Base-by-base conservation (phyloP, 1,284 basidiomycete species). In the Termitomyces sp. region DNA sequence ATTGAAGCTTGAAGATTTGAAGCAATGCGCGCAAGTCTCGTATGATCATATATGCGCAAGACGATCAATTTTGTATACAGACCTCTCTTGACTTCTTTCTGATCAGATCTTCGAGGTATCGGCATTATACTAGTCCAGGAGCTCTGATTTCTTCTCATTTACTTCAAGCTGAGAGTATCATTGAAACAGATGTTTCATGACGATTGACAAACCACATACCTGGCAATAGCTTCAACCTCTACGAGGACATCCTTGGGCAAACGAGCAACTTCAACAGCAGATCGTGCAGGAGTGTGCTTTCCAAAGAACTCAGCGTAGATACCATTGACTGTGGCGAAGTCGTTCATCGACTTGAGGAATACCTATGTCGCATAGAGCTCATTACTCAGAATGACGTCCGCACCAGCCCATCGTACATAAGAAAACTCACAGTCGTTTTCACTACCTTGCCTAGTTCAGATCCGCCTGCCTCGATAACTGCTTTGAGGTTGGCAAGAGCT, bases 301-400 rank as follows among this genome's bases (percentile, higher is more conserved):
- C 89, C 92, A 68, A 95, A 96, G 72, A 89, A 88, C 53, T 80
- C 76, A 44, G 80, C 80, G 69, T 94, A 94, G 51, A 89, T 74
- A 5, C 71, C 78, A 70, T 98, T 99, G 69, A 98, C 86, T 52
- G 81, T 76, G 12, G 69, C 84, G 70, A 98, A 98, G 72, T 98
- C 90, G 66, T 90, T 79, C 93, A 98, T 96, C 63, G 82, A 77
- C 70, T 96, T 93, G 67, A 98, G 73, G 77, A 98, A 98, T 45
- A 97, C 89, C 87, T 92, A 58, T 12, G 46, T 21, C 17, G 17
- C 31, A 33, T 17, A 34, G 34, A 34, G 10, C 12, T 24, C 8
- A 24, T 53, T 19, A 24, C 24, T 24, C 5, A 46, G 24, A 38
- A 40, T 38, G 5, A 10, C 41, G n/a, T 36, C 17, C 21, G 33